Base-by-base conservation (phyloP, 2,329 filamentous ascomycete genomes). In the Hypoxylon sp. region DNA sequence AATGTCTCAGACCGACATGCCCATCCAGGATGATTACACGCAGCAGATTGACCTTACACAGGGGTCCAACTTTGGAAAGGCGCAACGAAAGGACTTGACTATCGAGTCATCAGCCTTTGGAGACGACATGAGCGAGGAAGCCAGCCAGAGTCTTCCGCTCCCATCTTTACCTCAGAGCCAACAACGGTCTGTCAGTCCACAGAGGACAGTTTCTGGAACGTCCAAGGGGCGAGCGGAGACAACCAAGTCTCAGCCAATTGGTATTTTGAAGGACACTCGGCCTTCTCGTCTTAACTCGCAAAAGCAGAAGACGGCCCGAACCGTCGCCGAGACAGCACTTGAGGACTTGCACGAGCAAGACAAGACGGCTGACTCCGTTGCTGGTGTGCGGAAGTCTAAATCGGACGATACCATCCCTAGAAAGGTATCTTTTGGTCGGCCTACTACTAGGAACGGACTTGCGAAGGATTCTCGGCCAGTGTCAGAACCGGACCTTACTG, bases 11-110 rank as follows among this genome's bases (percentile, higher is more conserved):
- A 75, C 66, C n/a, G 77, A 76, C 54, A 73, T 79, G 67, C 75
- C 77, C 47, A 73, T 78, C 39, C 77, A 81, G 53, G 80, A 81
- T 9, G 79, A 81, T 64, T 79, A 76, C 29, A 81, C 79, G 9
- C 76, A 75, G 50, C 77, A 81, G 65, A 74, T 81, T 48, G 73
- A 81, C 62, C 70, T 81, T 26, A 78, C 76, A 5, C 76, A 78
- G 46, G 79, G 76, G 19, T 78, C 78, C 13, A 76, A 78, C 55
- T 78, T 77, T 57, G 75, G 70, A 31, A 76, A 75, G 57, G 33
- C 72, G 65, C 69, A 73, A 72, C 62, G 62, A 73, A 66, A 70
- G 55, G 69, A 73, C 59, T 26, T 72, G 50, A 55, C 71, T 48
- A 59, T 74, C 59, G 69, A 73, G 13, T 69, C 58, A 33, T 73